Percentiles rank a stretch among this genome's conserved stretches.
Conservation (phyloP, 148 eudicot species). For the Rhododendron vialii region DNA sequence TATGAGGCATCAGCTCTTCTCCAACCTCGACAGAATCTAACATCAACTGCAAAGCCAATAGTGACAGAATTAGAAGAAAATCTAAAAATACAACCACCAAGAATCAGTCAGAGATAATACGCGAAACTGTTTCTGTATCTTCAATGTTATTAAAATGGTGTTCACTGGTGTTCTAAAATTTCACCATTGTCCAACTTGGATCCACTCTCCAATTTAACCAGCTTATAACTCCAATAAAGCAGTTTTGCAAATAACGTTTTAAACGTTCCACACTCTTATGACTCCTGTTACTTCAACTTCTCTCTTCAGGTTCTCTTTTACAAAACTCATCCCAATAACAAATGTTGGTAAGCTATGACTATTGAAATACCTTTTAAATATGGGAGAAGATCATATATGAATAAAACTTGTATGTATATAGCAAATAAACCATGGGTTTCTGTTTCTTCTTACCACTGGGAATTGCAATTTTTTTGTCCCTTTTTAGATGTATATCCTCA, state of each 20-base stretch:
- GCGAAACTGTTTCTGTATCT: background rate
- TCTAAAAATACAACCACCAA: background rate
- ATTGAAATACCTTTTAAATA: background rate
- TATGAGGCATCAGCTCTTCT: conserved; percentile 86
- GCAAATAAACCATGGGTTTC: background rate
- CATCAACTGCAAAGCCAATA: conserved; percentile 58
- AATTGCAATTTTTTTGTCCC: background rate
- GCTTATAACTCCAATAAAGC: background rate
- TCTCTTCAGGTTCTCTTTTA: background rate
- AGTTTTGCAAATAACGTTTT: background rate
- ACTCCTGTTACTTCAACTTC: background rate
- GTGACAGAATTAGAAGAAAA: background rate
- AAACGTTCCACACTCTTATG: background rate
- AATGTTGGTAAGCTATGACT: background rate
- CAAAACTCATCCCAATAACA: background rate
- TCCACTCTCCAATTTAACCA: background rate
- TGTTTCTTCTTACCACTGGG: background rate
- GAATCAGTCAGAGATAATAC: background rate
- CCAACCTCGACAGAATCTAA: conserved; percentile 52
- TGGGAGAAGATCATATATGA: background rate
- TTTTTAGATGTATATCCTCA: background rate
- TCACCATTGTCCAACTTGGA: background rate
- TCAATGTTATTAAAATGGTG: background rate
- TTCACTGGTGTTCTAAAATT: background rate
- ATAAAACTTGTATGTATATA: background rate